A percentile compares a stretch with the other conserved stretches of the same genome.
phyloP scores from a whole-genome alignment of 768 basidiomycete genomes.

The Fomitopsis serialis region DNA sequence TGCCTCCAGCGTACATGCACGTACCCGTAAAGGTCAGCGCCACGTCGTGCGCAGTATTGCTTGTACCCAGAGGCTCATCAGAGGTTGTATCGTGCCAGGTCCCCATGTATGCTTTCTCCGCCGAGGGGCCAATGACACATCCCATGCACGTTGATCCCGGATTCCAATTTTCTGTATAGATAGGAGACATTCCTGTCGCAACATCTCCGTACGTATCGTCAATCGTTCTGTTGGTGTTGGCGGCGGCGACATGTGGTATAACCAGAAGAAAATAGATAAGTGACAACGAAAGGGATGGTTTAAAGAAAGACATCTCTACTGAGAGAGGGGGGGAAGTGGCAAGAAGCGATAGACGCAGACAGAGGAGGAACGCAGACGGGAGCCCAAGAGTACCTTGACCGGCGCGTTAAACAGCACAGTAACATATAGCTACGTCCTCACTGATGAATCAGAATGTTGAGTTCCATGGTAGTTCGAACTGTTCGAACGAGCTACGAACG shows the following conservation, averaged over 20 bases:
- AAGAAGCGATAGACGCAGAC: no score
- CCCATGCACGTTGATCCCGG: neutral
- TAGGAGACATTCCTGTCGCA: neutral
- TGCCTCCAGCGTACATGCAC: neutral
- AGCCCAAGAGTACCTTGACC: no score
- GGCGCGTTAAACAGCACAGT: no score
- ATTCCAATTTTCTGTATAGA: conserved; percentile 2
- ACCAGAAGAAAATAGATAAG: neutral
- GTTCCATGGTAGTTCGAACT: no score
- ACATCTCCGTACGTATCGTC: conserved; percentile 11
- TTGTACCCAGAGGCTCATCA: neutral
- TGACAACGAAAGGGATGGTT: neutral
- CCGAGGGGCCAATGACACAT: neutral
- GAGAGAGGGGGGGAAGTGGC: no score
- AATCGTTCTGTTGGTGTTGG: conserved; percentile 3
- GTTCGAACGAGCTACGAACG: no score
- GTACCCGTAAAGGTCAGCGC: neutral
- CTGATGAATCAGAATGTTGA: no score
- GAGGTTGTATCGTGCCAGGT: conserved; percentile 2
- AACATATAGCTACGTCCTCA: no score
- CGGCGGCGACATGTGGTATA: neutral
- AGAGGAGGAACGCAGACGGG: no score
- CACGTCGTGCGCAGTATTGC: neutral
- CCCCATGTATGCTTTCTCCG: neutral
- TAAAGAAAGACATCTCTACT: no score